phyloP scores from a whole-genome alignment of 345 rosid genomes.

The Populus davidiana region DNA sequence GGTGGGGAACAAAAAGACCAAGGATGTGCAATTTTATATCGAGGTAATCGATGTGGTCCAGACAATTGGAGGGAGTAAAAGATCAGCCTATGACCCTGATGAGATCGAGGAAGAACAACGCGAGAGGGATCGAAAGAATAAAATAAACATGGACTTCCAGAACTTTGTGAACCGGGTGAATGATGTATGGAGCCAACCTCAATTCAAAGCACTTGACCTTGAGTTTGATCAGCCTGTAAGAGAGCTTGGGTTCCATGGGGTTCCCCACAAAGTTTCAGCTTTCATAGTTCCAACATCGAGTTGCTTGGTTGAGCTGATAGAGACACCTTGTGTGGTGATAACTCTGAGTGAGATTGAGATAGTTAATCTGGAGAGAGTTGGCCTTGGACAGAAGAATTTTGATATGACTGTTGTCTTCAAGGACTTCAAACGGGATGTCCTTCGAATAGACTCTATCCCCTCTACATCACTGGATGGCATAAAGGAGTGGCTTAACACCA shows the following conservation, averaged over 20 bases:
- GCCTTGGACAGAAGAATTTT: slow-evolving; percentile 87
- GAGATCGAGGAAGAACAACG: slow-evolving; percentile 93
- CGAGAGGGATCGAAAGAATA: slow-evolving; percentile 81
- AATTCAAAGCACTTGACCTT: slow-evolving; percentile 70
- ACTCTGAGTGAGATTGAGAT: slow-evolving; percentile 90
- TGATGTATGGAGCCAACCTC: slow-evolving; percentile 85
- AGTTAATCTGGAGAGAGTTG: slow-evolving; percentile 92
- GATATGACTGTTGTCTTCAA: slow-evolving; percentile 89
- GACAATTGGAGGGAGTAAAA: slow-evolving; percentile 82
- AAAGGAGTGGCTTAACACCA: slow-evolving; percentile 92
- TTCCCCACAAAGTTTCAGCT: slow-evolving; percentile 70
- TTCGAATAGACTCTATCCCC: slow-evolving; percentile 77
- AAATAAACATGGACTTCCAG: slow-evolving; percentile 81
- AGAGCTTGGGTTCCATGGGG: slow-evolving; percentile 95
- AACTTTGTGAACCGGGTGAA: slow-evolving; percentile 79
- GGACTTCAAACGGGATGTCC: slow-evolving; percentile 89
- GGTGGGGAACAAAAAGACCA: slow-evolving; percentile 92
- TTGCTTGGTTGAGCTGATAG: slow-evolving; percentile 86
- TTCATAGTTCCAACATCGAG: slow-evolving; percentile 86
- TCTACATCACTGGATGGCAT: slow-evolving; percentile 77
- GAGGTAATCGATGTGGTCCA: slow-evolving; percentile 95
- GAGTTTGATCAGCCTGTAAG: slow-evolving; percentile 95
- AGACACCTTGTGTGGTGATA: slow-evolving; percentile 75
- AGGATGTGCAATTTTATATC: slow-evolving; percentile 86
- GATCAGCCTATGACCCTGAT: slow-evolving; percentile 94